Conservation (phyloP, 1,139 yeast species). For the Protomyces macrosporus region DNA sequence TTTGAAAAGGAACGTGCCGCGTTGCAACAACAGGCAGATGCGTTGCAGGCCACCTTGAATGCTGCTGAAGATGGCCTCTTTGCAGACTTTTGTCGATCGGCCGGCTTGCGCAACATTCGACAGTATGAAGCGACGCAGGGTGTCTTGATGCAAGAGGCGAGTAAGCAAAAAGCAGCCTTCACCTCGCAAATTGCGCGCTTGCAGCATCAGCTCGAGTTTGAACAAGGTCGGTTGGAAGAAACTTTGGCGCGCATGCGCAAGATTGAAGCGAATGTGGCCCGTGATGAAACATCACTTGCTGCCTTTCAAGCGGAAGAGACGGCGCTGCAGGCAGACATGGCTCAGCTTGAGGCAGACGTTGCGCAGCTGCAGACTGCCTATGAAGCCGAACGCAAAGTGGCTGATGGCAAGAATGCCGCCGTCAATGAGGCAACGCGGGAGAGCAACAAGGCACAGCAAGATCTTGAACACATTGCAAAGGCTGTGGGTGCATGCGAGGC, state of each 20-base stretch:
- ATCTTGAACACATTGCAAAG: conserved; percentile 34
- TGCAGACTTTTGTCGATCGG: conserved; percentile 48
- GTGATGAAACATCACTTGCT: conserved; percentile 41
- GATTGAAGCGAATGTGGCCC: conserved; percentile 40
- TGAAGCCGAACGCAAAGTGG: neutral
- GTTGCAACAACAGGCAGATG: conserved; percentile 26
- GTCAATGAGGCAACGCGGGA: conserved; percentile 15
- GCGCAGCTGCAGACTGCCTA: neutral
- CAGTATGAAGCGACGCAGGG: conserved; percentile 70
- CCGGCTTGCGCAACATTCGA: conserved; percentile 50
- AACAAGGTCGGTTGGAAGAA: conserved; percentile 52
- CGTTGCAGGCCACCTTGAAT: conserved; percentile 31
- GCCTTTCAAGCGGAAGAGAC: conserved; percentile 40
- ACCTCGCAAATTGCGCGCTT: conserved; percentile 58
- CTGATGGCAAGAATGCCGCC: conserved; percentile 21
- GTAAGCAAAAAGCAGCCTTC: conserved; percentile 60
- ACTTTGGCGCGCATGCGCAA: conserved; percentile 46
- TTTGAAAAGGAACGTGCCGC: conserved; percentile 33
- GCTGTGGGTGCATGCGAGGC: conserved; percentile 48
- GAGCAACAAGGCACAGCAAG: neutral
- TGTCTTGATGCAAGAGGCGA: conserved; percentile 52
- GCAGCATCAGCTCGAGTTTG: conserved; percentile 60
- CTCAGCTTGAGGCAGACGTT: neutral
- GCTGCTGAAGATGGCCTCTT: conserved; percentile 43
- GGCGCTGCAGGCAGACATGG: conserved; percentile 1